A percentile compares a stretch with the other conserved stretches of the same genome.
Conservation (phyloP, 1,284 basidiomycete genomes). For the Naganishia albida region DNA sequence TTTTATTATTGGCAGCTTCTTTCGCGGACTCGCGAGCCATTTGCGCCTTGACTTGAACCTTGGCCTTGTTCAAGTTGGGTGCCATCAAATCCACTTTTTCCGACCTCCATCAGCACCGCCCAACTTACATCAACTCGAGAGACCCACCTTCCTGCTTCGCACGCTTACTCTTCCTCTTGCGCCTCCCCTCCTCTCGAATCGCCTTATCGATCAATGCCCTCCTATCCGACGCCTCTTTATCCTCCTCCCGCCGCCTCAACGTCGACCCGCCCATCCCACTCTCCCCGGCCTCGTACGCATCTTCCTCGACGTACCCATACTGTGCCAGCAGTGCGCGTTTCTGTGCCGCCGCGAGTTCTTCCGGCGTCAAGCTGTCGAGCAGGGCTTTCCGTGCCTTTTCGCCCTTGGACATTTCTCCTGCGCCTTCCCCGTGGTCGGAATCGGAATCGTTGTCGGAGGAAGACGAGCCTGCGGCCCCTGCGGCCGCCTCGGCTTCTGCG, state of each 20-base stretch:
- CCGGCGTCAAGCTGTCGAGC: slow-evolving; percentile 45
- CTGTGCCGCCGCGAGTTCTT: slow-evolving; percentile 48
- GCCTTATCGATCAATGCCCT: slow-evolving; percentile 46
- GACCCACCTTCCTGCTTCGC: slow-evolving; percentile 46
- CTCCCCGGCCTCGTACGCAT: slow-evolving; percentile 25
- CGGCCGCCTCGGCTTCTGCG: slow-evolving; percentile 25
- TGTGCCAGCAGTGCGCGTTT: slow-evolving; percentile 46
- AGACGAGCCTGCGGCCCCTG: neutral
- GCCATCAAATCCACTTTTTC: slow-evolving; percentile 48
- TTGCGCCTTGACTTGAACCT: slow-evolving; percentile 44
- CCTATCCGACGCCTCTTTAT: slow-evolving; percentile 48
- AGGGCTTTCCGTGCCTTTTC: slow-evolving; percentile 36
- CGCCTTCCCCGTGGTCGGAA: neutral
- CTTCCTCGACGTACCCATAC: slow-evolving; percentile 53
- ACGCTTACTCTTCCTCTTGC: slow-evolving; percentile 51
- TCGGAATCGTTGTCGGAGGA: slow-evolving; percentile 2
- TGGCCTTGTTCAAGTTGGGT: slow-evolving; percentile 52
- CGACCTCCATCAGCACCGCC: neutral
- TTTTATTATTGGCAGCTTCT: slow-evolving; percentile 41
- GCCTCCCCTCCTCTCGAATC: slow-evolving; percentile 46
- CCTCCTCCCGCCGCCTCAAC: slow-evolving; percentile 42
- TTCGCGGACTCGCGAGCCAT: slow-evolving; percentile 48
- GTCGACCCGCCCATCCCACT: slow-evolving; percentile 34
- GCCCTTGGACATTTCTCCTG: slow-evolving; percentile 10
- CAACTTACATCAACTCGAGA: neutral